Evolutionary conservation across 371 early-diverging fungal genomes (phyloP).

Genomic region (Basidiobolus meristosporus): DNA sequence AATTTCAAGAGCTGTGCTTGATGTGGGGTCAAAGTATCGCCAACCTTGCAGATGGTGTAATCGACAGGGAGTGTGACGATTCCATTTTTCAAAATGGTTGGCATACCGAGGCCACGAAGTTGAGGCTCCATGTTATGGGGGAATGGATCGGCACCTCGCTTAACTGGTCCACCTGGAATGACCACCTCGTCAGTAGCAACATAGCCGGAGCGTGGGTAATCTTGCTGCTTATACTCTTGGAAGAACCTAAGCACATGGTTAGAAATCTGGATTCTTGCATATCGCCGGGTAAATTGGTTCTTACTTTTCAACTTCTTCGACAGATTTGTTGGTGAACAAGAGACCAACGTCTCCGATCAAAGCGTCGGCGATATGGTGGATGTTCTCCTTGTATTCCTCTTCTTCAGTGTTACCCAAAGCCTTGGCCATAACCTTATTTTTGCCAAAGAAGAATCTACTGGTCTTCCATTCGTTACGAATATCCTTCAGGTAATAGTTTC

Average conservation of each 20-base stretch:
- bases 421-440: slow-evolving; percentile 84
- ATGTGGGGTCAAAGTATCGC: slow-evolving; percentile 64
- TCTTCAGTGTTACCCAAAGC: slow-evolving; percentile 66
- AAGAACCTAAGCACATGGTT: slow-evolving; percentile 16
- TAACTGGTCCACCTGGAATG: slow-evolving; percentile 71
- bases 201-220: slow-evolving; percentile 67
- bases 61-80: slow-evolving; percentile 52
- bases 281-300: too few species aligned
- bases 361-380: slow-evolving; percentile 29
- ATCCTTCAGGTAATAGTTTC: slow-evolving; percentile 76
- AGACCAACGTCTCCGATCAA: slow-evolving; percentile 77
- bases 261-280: too few species aligned
- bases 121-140: slow-evolving; percentile 95
- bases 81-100: slow-evolving; percentile 67
- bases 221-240: slow-evolving; percentile 31
- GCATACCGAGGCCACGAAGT: slow-evolving; percentile 76
- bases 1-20: slow-evolving; percentile 86
- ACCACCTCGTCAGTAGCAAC: slow-evolving; percentile 47
- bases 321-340: slow-evolving; percentile 51
- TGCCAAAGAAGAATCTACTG: slow-evolving; percentile 73
- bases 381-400: slow-evolving; percentile 47
- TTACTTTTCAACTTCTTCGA: slow-evolving; percentile 31
- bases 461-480: slow-evolving; percentile 50
- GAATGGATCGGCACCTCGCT: slow-evolving; percentile 55
- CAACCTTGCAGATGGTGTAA: slow-evolving; percentile 70